Conservation (phyloP, 2,329 filamentous ascomycete genomes). For the Phyllosticta ampelicida region DNA sequence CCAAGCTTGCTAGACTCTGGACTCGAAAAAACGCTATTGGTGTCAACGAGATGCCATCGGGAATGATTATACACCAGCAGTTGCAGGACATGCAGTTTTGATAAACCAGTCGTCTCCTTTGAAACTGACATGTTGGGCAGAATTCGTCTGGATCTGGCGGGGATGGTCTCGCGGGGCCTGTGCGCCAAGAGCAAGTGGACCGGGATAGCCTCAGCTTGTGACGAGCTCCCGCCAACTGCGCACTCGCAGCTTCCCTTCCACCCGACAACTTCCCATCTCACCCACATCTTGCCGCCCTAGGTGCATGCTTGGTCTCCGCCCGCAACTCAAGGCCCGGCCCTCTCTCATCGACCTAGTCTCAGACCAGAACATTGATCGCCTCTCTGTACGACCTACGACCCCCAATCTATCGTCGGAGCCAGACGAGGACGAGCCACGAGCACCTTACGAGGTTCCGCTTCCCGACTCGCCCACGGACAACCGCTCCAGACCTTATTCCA, state of each 20-base stretch:
- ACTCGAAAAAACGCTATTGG: neutral
- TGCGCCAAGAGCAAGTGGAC: conserved; percentile 7
- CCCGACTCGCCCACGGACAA: conserved; percentile 17
- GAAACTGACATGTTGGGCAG: neutral
- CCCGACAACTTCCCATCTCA: conserved; percentile 4
- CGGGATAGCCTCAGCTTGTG: conserved; percentile 9
- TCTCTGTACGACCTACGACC: conserved; percentile 25
- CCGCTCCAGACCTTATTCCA: conserved; percentile 12
- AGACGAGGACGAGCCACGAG: conserved; percentile 9
- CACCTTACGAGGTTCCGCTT: conserved; percentile 18
- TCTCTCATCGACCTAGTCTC: conserved; percentile 53
- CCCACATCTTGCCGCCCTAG: neutral
- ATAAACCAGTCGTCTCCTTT: no score
- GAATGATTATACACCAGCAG: neutral
- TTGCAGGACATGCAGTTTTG: no score
- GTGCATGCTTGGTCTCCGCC: conserved; percentile 48
- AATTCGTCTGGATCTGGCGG: neutral
- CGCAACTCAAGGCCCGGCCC: conserved; percentile 47
- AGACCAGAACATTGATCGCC: conserved; percentile 37
- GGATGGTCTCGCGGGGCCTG: conserved; percentile 1
- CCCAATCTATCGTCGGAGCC: conserved; percentile 6
- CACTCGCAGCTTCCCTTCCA: conserved; percentile 7
- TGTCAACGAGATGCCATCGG: neutral
- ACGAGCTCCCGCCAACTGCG: conserved; percentile 1
- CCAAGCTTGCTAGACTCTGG: neutral